These are phyloP conservation scores for Favolaschia claudopus DNA, from an alignment of 768 basidiomycete genomes.

Conservation along the genomic window DNA sequence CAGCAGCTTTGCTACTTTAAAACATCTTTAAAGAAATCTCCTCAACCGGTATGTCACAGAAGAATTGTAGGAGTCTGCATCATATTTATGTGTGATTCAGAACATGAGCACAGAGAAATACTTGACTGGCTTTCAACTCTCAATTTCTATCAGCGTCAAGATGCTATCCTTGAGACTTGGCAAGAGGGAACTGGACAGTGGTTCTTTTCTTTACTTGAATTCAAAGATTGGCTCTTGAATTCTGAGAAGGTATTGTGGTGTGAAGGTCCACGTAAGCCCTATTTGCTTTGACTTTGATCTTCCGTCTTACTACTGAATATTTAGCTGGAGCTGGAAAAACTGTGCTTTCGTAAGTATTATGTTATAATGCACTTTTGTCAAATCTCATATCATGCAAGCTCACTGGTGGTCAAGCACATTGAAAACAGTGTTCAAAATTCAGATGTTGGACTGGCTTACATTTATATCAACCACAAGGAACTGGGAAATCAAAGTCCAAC, in stretches of 20 bases:
- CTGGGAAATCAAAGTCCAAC: not conserved
- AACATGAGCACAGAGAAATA: no score
- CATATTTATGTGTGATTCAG: no score
- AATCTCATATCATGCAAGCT: not conserved
- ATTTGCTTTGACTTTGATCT: not conserved
- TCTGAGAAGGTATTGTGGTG: not conserved
- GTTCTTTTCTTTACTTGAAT: no score
- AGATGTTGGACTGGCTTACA: not conserved
- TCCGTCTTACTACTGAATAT: not conserved
- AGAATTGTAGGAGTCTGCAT: no score
- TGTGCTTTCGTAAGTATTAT: constrained; percentile 3
- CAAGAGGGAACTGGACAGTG: no score
- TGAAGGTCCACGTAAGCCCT: not conserved
- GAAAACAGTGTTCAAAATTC: not conserved
- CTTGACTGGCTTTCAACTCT: no score
- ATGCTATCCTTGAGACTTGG: no score
- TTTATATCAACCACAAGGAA: not conserved
- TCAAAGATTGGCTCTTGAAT: not conserved
- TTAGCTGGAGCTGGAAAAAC: constrained; percentile 16
- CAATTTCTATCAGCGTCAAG: no score
- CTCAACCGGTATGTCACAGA: no score
- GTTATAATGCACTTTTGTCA: not conserved
- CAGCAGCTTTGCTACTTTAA: no score
- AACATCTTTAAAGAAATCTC: no score
- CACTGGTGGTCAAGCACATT: not conserved